phyloP scores from a whole-genome alignment of 257 asterid species.

The Solanum clarkiae region DNA sequence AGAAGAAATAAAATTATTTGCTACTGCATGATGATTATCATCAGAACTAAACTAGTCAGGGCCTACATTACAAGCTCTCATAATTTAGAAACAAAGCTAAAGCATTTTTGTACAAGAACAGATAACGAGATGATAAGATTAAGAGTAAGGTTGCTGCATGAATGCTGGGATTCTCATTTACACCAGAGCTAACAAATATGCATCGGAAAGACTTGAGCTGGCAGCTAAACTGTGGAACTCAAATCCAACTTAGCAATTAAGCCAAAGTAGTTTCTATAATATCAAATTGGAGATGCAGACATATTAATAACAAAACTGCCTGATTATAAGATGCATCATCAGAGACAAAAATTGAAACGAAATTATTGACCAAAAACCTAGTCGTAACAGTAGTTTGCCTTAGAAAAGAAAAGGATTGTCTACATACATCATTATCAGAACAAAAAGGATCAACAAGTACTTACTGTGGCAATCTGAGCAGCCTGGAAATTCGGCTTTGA shows the following conservation, averaged over 20 bases:
- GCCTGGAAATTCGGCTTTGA: constrained; percentile 57
- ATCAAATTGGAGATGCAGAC: neutral
- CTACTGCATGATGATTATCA: neutral
- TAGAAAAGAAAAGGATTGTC: neutral
- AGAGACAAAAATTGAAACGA: neutral
- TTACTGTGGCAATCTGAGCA: constrained; percentile 83
- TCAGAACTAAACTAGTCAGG: neutral
- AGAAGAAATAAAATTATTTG: neutral
- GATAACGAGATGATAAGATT: neutral
- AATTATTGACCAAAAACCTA: neutral
- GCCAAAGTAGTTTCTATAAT: neutral
- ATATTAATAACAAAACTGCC: neutral
- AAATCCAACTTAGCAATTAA: neutral
- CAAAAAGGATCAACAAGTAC: constrained; percentile 10
- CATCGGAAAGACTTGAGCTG: neutral
- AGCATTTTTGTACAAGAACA: neutral
- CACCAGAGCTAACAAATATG: neutral
- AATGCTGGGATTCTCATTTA: neutral
- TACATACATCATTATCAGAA: neutral
- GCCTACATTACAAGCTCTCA: neutral
- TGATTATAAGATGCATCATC: neutral
- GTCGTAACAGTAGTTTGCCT: neutral
- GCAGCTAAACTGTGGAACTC: neutral
- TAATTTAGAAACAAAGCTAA: neutral
- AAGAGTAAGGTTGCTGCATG: neutral